phyloP scores from a whole-genome alignment of 371 early-diverging fungal genomes.

The Dinochytrium kinnereticum region DNA sequence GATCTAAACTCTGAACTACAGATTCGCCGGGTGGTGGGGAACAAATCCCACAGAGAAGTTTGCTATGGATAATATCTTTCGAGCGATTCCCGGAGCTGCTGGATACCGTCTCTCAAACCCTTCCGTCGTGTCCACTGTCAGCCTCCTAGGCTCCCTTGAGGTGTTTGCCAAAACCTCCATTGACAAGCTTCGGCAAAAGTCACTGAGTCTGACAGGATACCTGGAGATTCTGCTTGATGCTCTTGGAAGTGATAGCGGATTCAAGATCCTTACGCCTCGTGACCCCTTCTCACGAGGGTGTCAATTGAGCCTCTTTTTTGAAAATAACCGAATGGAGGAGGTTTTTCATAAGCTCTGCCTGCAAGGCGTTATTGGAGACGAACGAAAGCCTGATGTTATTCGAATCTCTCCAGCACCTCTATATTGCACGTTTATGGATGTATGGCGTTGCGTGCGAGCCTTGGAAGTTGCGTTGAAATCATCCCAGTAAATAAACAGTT shows the following conservation, averaged over 20 bases:
- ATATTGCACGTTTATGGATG: conserved; percentile 88
- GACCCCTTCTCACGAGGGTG: conserved; percentile 81
- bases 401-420: conserved; percentile 90
- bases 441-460: conserved; percentile 46
- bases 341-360: conserved; percentile 56
- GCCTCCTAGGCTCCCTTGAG: conserved; percentile 78
- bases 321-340: conserved; percentile 59
- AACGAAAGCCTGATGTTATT: conserved; percentile 91
- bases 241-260: conserved; percentile 41
- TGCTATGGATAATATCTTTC: conserved; percentile 62
- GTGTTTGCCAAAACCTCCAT: conserved; percentile 80
- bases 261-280: conserved; percentile 81
- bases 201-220: conserved; percentile 78
- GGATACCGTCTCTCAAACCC: conserved; percentile 93
- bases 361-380: conserved; percentile 85
- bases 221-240: conserved; percentile 68
- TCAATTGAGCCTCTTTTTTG: conserved; percentile 82
- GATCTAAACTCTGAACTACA: no score
- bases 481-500: no score
- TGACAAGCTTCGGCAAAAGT: conserved; percentile 71
- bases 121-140: conserved; percentile 70
- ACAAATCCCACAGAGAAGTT: conserved; percentile 66
- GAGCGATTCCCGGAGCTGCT: conserved; percentile 79
- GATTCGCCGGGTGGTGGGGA: conserved; percentile 96
- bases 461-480: conserved; percentile 33